Conservation (phyloP, 202 grass and related monocot species). For the Bolboschoenoplectus hybrid region DNA sequence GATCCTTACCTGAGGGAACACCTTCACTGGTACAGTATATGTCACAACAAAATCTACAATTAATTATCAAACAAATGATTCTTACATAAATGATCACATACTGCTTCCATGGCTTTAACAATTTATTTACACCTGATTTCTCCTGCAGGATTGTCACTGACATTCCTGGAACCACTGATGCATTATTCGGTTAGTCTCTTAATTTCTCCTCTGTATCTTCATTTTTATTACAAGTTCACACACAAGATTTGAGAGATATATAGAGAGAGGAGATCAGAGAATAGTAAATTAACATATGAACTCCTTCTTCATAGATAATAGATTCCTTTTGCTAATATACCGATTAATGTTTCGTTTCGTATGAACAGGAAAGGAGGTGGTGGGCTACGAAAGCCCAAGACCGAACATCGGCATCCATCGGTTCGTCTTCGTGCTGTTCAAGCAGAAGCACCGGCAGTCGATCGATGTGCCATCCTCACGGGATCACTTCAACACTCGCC, state of each 20-base stretch:
- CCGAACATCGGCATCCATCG: slow-evolving; percentile 92
- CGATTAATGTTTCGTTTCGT: neutral
- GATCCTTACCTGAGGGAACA: slow-evolving; percentile 93
- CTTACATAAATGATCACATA: slow-evolving; percentile 37
- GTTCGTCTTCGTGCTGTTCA: slow-evolving; percentile 82
- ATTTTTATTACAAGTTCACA: neutral
- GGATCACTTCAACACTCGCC: slow-evolving; percentile 82
- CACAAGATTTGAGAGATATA: neutral
- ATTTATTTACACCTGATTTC: slow-evolving; percentile 36
- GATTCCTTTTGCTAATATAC: slow-evolving; percentile 20
- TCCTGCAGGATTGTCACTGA: slow-evolving; percentile 81
- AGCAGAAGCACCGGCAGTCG: slow-evolving; percentile 56
- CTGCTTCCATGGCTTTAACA: neutral
- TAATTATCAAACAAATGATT: neutral
- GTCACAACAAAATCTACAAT: slow-evolving; percentile 11
- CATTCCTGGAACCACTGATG: slow-evolving; percentile 92
- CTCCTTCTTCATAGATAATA: neutral
- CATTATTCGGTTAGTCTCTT: slow-evolving; percentile 80
- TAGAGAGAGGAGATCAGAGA: neutral
- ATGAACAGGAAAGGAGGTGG: slow-evolving; percentile 72
- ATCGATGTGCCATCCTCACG: slow-evolving; percentile 47
- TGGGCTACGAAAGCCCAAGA: slow-evolving; percentile 82
- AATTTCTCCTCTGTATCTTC: slow-evolving; percentile 43
- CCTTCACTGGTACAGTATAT: slow-evolving; percentile 74
- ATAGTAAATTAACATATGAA: neutral